Percentiles rank a stretch among this genome's conserved stretches.
Conservation (phyloP, 164 flowering plant genomes). For the Sedum album region DNA sequence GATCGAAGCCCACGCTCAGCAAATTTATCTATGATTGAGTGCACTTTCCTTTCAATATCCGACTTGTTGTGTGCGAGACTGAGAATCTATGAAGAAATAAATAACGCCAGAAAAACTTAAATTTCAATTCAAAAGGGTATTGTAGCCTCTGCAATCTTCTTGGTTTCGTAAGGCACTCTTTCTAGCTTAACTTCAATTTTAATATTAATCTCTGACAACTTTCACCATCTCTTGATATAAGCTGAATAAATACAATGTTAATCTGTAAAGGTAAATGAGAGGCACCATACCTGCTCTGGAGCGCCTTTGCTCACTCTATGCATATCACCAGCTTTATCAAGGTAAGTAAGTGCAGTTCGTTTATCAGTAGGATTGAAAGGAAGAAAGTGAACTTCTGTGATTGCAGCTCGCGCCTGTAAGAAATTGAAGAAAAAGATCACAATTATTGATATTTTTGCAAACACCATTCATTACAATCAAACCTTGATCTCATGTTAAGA, state of each 20-base stretch:
- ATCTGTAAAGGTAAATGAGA: not conserved
- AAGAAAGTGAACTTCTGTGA: slow-evolving; percentile 57
- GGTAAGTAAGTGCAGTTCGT: slow-evolving; percentile 56
- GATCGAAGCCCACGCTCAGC: slow-evolving; percentile 65
- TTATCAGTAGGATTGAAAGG: slow-evolving; percentile 67
- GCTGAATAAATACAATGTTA: no score
- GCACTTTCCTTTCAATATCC: slow-evolving; percentile 36
- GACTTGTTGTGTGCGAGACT: slow-evolving; percentile 37
- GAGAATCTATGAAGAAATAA: slow-evolving; percentile 30
- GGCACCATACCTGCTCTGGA: slow-evolving; percentile 41
- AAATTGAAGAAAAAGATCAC: not conserved
- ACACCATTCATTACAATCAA: not conserved
- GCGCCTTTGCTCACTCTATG: slow-evolving; percentile 61
- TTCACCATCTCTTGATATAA: not conserved
- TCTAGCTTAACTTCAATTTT: not conserved
- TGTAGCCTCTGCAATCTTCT: not conserved
- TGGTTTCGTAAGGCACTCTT: not conserved
- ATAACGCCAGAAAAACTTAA: not conserved
- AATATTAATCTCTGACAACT: not conserved
- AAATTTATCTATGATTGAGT: slow-evolving; percentile 49
- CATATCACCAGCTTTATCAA: slow-evolving; percentile 39
- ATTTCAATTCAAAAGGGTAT: not conserved
- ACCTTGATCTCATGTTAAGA: not conserved
- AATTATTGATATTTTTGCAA: not conserved
- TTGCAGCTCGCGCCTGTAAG: slow-evolving; percentile 50